These are phyloP conservation scores for Irpex sp. DNA, from an alignment of 1,284 basidiomycete genomes.

Conservation along the genomic window DNA sequence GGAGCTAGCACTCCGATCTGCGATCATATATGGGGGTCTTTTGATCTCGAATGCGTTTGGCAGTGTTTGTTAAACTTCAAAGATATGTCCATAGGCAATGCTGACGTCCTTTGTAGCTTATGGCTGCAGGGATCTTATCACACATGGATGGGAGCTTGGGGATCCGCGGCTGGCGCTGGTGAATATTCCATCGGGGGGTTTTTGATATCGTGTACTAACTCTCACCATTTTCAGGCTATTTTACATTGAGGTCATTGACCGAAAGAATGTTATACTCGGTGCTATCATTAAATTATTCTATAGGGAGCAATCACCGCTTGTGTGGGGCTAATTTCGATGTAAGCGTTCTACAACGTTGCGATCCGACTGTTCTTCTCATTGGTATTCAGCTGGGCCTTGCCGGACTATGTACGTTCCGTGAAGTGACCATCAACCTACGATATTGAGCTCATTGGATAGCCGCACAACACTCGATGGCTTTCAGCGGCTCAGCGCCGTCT, in stretches of 20 bases:
- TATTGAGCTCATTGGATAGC: slow-evolving; percentile 29
- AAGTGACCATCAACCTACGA: no score
- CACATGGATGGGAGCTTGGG: slow-evolving; percentile 67
- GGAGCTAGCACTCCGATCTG: slow-evolving; percentile 68
- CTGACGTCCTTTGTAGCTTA: slow-evolving; percentile 36
- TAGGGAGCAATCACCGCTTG: slow-evolving; percentile 56
- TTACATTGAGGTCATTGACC: slow-evolving; percentile 48
- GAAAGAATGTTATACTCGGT: background rate
- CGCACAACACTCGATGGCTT: slow-evolving; percentile 67
- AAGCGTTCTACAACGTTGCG: slow-evolving; percentile 15
- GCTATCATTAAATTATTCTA: background rate
- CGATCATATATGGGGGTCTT: slow-evolving; percentile 64
- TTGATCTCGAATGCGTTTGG: slow-evolving; percentile 80
- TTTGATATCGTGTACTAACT: background rate
- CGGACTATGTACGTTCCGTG: slow-evolving; percentile 22
- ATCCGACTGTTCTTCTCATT: background rate
- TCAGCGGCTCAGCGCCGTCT: slow-evolving; percentile 55
- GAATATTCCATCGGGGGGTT: slow-evolving; percentile 10
- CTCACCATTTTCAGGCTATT: slow-evolving; percentile 42
- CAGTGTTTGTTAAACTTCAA: slow-evolving; percentile 37
- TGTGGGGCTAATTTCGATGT: slow-evolving; percentile 55
- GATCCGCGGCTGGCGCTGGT: slow-evolving; percentile 73
- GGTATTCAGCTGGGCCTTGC: slow-evolving; percentile 16
- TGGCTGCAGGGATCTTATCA: slow-evolving; percentile 67
- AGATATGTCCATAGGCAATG: background rate